Percentiles rank a stretch among this genome's conserved stretches.
phyloP scores from a whole-genome alignment of 1,284 basidiomycete species.

The Trichosporon faecale region DNA sequence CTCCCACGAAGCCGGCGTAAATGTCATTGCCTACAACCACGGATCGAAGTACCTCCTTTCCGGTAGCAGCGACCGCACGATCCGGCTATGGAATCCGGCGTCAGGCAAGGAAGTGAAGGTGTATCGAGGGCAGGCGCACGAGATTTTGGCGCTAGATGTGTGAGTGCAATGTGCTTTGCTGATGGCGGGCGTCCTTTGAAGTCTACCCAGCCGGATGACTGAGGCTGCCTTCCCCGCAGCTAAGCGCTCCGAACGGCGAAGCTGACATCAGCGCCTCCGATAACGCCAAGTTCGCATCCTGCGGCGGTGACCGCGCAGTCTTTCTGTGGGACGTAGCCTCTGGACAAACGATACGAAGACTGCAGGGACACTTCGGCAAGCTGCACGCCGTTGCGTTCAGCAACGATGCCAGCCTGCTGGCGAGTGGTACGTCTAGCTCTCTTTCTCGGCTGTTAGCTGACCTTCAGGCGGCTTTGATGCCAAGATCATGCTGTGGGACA shows the following conservation, averaged over 20 bases:
- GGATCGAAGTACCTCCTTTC: constrained; percentile 83
- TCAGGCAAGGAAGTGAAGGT: constrained; percentile 81
- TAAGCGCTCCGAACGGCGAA: background rate
- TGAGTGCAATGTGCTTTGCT: constrained; percentile 52
- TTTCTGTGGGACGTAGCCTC: constrained; percentile 94
- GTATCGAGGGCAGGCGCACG: constrained; percentile 88
- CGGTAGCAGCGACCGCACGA: constrained; percentile 83
- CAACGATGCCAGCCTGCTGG: constrained; percentile 75
- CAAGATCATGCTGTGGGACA: constrained; percentile 83
- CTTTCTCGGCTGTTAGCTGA: background rate
- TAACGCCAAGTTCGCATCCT: constrained; percentile 88
- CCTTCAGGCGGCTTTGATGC: constrained; percentile 61
- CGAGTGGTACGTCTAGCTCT: constrained; percentile 63
- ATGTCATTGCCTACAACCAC: constrained; percentile 80
- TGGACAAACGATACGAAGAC: constrained; percentile 73
- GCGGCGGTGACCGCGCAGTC: constrained; percentile 86
- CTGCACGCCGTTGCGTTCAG: constrained; percentile 83
- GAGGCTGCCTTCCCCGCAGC: background rate
- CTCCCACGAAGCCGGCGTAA: constrained; percentile 72
- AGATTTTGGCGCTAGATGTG: constrained; percentile 86
- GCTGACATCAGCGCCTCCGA: constrained; percentile 67
- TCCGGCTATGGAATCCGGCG: constrained; percentile 86
- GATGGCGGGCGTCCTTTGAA: too few relatives aligned
- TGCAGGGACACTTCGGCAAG: constrained; percentile 84
- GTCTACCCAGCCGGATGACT: background rate